These are phyloP conservation scores for Penicillium tannophilum DNA, from an alignment of 495 filamentous ascomycete genomes.

Conservation along the genomic window DNA sequence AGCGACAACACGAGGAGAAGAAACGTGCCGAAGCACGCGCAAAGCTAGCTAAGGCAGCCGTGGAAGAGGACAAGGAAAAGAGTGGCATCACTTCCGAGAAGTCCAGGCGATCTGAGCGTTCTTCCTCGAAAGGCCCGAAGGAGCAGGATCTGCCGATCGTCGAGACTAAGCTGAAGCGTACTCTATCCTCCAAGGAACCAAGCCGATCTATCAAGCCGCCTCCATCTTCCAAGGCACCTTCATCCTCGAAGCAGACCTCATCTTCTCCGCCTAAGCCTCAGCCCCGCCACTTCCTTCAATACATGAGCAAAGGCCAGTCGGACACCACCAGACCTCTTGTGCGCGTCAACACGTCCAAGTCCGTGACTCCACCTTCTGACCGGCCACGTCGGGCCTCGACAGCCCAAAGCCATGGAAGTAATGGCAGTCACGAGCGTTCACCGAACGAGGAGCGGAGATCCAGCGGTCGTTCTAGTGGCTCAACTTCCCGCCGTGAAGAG, in stretches of 20 bases:
- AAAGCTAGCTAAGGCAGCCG: constrained; percentile 20
- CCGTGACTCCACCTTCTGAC: constrained; percentile 30
- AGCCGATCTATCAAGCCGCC: constrained; percentile 21
- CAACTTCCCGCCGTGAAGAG: constrained; percentile 25
- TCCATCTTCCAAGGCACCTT: constrained; percentile 19
- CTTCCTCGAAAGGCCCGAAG: constrained; percentile 19
- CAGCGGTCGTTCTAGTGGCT: constrained; percentile 33
- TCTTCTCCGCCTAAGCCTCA: constrained; percentile 26
- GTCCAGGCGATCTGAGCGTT: constrained; percentile 19
- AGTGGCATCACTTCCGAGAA: constrained; percentile 23
- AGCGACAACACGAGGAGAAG: constrained; percentile 43
- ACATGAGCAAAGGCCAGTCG: constrained; percentile 42
- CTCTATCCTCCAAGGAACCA: constrained; percentile 19
- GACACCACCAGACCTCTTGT: constrained; percentile 39
- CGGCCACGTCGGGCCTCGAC: constrained; percentile 33
- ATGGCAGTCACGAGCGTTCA: constrained; percentile 19
- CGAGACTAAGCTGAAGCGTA: constrained; percentile 28
- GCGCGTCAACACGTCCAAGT: constrained; percentile 37
- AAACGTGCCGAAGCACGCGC: constrained; percentile 21
- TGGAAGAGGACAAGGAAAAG: constrained; percentile 26
- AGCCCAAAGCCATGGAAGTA: constrained; percentile 34
- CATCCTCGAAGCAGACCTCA: constrained; percentile 33
- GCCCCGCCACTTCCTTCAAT: constrained; percentile 40
- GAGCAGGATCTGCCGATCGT: constrained; percentile 22
- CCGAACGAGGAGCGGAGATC: constrained; percentile 34